These are phyloP conservation scores for Barnettozyma pratensis DNA, from an alignment of 805 yeast genomes.

Conservation along the genomic window DNA sequence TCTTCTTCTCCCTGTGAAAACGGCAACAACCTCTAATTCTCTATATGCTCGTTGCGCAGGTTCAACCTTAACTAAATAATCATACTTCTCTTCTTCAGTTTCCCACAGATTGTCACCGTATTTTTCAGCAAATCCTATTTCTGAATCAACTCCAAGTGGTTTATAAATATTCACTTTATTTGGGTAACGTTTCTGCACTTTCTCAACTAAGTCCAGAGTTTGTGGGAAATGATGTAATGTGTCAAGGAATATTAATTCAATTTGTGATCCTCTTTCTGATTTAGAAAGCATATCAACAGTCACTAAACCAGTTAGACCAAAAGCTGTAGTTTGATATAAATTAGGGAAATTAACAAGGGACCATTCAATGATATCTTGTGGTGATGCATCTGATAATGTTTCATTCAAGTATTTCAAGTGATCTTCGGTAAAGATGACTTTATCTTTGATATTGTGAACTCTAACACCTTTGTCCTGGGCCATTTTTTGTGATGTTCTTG, in stretches of 20 bases:
- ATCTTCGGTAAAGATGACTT: slow-evolving; percentile 36
- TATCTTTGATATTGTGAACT: slow-evolving; percentile 25
- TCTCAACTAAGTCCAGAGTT: slow-evolving; percentile 67
- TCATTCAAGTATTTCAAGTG: slow-evolving; percentile 65
- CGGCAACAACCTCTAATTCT: slow-evolving; percentile 71
- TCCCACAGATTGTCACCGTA: slow-evolving; percentile 86
- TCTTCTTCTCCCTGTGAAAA: slow-evolving; percentile 85
- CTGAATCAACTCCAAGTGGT: slow-evolving; percentile 55
- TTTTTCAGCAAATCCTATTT: slow-evolving; percentile 54
- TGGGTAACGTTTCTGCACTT: slow-evolving; percentile 53
- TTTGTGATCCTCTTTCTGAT: slow-evolving; percentile 36
- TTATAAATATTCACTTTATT: slow-evolving; percentile 54
- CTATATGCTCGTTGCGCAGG: slow-evolving; percentile 83
- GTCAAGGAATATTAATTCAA: slow-evolving; percentile 81
- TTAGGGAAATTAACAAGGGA: slow-evolving; percentile 77
- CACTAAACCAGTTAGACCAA: slow-evolving; percentile 88
- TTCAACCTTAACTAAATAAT: slow-evolving; percentile 85
- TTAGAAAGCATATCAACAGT: slow-evolving; percentile 78
- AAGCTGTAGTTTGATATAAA: slow-evolving; percentile 88
- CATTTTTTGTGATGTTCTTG: neutral
- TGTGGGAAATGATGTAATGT: slow-evolving; percentile 95
- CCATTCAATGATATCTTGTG: slow-evolving; percentile 79
- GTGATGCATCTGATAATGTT: slow-evolving; percentile 46
- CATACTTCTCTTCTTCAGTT: slow-evolving; percentile 72
- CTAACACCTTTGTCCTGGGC: slow-evolving; percentile 1